Conservation (phyloP, 2,329 filamentous ascomycete species). For the Fusarium humuli region DNA sequence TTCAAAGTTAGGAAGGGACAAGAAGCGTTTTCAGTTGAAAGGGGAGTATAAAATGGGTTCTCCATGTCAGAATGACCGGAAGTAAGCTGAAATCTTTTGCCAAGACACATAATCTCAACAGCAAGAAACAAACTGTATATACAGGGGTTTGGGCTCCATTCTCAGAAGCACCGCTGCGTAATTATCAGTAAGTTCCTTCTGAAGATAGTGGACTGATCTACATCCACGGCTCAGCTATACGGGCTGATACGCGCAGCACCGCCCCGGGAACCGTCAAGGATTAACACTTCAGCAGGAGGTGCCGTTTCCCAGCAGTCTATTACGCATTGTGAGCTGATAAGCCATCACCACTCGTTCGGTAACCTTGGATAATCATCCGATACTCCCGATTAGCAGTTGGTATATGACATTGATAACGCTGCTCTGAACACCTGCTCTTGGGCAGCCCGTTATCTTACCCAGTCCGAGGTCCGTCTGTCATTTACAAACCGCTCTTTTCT, state of each 20-base stretch:
- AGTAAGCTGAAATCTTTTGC: background rate
- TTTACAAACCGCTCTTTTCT: background rate
- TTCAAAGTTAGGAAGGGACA: background rate
- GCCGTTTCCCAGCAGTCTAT: background rate
- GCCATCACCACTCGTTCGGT: background rate
- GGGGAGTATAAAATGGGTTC: background rate
- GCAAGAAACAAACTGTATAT: background rate
- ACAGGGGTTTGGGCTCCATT: background rate
- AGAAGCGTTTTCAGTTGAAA: background rate
- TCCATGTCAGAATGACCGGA: too few species aligned
- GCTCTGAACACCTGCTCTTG: background rate
- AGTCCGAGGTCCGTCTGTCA: background rate
- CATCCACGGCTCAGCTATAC: background rate
- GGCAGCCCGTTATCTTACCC: background rate
- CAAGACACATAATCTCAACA: background rate
- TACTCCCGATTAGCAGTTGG: background rate
- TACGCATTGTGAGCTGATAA: slow-evolving; percentile 7
- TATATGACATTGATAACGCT: slow-evolving; percentile 23
- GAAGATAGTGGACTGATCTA: background rate
- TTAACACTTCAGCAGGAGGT: background rate
- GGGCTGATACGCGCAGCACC: slow-evolving; percentile 9
- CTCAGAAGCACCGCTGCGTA: background rate
- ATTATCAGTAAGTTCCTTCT: background rate
- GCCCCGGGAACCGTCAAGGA: background rate
- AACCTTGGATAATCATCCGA: slow-evolving; percentile 2